Percentiles rank a stretch among this genome's conserved stretches.
These are phyloP conservation scores for Harringtonia lauricola DNA, from an alignment of 2,329 filamentous ascomycete species.

Conservation along the genomic window DNA sequence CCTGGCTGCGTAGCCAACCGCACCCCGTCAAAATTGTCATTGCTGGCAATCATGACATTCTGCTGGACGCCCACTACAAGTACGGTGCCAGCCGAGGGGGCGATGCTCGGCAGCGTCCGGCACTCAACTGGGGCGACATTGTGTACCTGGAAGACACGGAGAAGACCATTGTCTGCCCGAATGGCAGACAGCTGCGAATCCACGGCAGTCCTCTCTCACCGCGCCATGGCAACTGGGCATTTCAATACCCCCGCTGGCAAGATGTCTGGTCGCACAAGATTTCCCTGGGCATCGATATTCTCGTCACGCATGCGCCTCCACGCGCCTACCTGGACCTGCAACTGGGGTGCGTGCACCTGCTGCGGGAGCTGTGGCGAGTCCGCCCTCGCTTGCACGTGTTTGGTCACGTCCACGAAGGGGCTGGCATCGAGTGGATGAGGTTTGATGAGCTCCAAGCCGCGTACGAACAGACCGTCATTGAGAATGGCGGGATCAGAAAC, in stretches of 20 bases:
- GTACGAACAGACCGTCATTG: conserved; percentile 5
- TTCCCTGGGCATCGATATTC: conserved; percentile 18
- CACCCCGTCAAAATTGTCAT: conserved; percentile 32
- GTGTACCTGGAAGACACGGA: conserved; percentile 21
- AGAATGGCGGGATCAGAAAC: conserved; percentile 2
- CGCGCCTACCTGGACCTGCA: conserved; percentile 21
- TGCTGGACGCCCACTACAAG: conserved; percentile 2
- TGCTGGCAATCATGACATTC: conserved; percentile 25
- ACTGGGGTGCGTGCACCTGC: conserved; percentile 17
- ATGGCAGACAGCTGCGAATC: conserved; percentile 20
- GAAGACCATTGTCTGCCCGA: conserved; percentile 15
- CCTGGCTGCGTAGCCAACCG: conserved; percentile 29
- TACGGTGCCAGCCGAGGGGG: background rate
- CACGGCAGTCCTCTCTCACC: conserved; percentile 25
- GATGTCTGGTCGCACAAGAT: conserved; percentile 18
- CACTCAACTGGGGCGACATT: conserved; percentile 21
- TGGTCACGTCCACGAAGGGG: conserved; percentile 23
- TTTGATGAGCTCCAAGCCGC: conserved; percentile 7
- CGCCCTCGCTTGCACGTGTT: conserved; percentile 23
- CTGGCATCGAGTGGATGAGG: conserved; percentile 5
- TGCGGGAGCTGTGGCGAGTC: conserved; percentile 20
- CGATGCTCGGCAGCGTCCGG: background rate
- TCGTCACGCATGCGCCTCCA: conserved; percentile 24
- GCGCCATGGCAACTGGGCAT: conserved; percentile 26
- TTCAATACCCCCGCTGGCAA: conserved; percentile 24